phyloP scores from a whole-genome alignment of 805 yeast genomes.

The Starmera dryadoides region DNA sequence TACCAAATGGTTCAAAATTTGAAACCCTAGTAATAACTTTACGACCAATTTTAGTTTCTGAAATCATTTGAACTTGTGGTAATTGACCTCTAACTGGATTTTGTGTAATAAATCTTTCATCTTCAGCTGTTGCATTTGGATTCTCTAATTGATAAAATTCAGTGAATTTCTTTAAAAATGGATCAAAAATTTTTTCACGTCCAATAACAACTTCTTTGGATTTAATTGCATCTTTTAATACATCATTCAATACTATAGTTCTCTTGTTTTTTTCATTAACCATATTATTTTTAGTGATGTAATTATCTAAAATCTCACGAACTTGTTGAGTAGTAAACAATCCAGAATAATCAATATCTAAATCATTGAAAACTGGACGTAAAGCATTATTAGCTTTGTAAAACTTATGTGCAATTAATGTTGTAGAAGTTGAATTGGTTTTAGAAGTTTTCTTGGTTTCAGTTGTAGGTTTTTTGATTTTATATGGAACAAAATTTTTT shows the following conservation, averaged over 20 bases:
- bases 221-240: constrained; percentile 36
- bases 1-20: constrained; percentile 59
- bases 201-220: constrained; percentile 19
- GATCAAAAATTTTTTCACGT: constrained; percentile 33
- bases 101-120: constrained; percentile 11
- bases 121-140: constrained; percentile 31
- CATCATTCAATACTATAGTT: constrained; percentile 47
- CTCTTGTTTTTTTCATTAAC: constrained; percentile 47
- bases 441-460: constrained; percentile 12
- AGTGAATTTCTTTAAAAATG: constrained; percentile 35
- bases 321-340: constrained; percentile 52
- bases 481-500: constrained; percentile 60
- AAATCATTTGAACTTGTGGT: constrained; percentile 58
- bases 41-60: constrained; percentile 76
- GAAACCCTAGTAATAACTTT: constrained; percentile 69
- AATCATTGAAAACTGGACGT: constrained; percentile 36
- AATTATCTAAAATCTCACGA: constrained; percentile 42
- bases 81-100: constrained; percentile 54
- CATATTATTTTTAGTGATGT: constrained; percentile 46
- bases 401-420: constrained; percentile 40
- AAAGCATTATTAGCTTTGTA: constrained; percentile 52
- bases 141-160: constrained; percentile 42
- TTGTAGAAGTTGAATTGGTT: constrained; percentile 21
- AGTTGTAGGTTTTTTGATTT: constrained; percentile 11
- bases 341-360: constrained; percentile 27